phyloP scores from a whole-genome alignment of 1,284 basidiomycete genomes.

The Dichomitus squalens region DNA sequence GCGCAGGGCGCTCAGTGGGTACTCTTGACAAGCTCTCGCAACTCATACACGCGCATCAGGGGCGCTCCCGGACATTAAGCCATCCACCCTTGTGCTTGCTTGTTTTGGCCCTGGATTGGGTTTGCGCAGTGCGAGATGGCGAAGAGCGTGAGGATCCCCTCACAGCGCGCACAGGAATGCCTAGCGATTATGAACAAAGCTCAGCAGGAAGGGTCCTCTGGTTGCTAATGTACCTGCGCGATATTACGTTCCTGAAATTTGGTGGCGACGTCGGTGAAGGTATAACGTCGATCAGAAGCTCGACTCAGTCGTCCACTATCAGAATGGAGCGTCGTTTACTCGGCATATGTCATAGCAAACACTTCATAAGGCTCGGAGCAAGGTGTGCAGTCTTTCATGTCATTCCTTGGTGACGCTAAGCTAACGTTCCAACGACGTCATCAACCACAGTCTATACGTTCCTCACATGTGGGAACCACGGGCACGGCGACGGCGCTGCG shows the following conservation, averaged over 20 bases:
- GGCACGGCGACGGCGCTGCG: background rate
- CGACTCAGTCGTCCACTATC: background rate
- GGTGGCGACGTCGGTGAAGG: background rate
- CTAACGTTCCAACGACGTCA: background rate
- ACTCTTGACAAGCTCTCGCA: background rate
- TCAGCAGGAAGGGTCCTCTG: background rate
- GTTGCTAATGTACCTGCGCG: constrained; percentile 3
- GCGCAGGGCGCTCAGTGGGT: background rate
- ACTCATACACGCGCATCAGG: constrained; percentile 21
- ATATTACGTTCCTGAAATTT: constrained; percentile 3
- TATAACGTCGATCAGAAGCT: background rate
- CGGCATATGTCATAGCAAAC: background rate
- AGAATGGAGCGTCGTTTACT: background rate
- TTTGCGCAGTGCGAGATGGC: background rate
- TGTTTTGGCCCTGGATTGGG: constrained; percentile 2
- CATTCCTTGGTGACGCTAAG: background rate
- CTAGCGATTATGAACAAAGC: background rate
- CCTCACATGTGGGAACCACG: background rate
- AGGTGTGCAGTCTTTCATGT: background rate
- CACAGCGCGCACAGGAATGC: background rate
- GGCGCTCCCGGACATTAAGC: constrained; percentile 15
- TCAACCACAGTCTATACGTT: background rate
- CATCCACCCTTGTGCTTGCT: constrained; percentile 8
- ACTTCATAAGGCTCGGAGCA: background rate
- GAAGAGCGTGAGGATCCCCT: constrained; percentile 12